Base-by-base conservation (phyloP, 2,329 filamentous ascomycete genomes). In the Trichoderma asperellum region DNA sequence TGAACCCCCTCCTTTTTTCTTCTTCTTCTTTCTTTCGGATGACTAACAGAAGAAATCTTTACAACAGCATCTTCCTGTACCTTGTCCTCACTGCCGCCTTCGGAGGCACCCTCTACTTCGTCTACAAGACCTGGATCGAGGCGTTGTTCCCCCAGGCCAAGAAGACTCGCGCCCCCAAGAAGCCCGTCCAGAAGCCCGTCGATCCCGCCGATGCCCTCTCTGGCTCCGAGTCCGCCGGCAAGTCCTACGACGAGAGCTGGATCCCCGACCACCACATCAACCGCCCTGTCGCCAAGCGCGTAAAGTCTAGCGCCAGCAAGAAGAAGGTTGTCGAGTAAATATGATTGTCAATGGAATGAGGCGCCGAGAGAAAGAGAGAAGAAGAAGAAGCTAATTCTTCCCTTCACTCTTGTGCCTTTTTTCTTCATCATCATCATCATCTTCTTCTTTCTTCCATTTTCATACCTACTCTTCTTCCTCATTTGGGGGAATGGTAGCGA, bases 101-200 rank as follows among this genome's bases (percentile, higher is more conserved):
- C 79, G 89, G 83, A 73, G 94, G 92, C 72, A 93, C 91, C 66
- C 88, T 91, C 79, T 97, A 95, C 89, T 97, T 97, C 82, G 93
- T 97, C 83, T 99, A 99, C 88, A 96, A 91, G 85, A 97, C 95
- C 77, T 98, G 95, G 94, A 92, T 99, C 82, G 92, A 94, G 76
- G 91, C 94, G 16, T 92, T 99, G 79, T 97, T 98, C 86, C 95
- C 96, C 60, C 93, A 97, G 86, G 90, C 91, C 74, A 92, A 93
- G 84, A 88, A 89, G 84, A 83, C 87, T 69, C 86, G 84, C 76
- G 82, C 86, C 35, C 82, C 86, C 73, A 87, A 85, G 77, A 89
- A 89, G 78, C 80, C 81, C 75, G 92, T 92, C 86, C 91, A 92
- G 83, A 84, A 85, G 71, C 49, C 70, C 35, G 85, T 87, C 73